Conservation (phyloP, 2,329 filamentous ascomycete species). For the Penicillium sp. region DNA sequence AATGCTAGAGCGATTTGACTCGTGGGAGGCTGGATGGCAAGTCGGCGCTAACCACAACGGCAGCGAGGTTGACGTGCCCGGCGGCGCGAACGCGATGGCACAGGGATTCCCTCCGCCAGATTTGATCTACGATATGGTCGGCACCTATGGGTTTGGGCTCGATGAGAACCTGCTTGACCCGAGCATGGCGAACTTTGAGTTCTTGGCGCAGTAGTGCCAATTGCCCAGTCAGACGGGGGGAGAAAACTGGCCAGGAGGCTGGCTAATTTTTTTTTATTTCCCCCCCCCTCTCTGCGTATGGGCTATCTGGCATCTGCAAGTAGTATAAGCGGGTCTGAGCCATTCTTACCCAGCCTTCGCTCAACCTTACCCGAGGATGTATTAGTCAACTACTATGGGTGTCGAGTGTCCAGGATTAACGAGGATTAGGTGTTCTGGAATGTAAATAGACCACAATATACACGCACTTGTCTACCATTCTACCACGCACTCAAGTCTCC, state of each 20-base stretch:
- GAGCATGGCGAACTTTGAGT: constrained; percentile 51
- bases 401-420: neutral
- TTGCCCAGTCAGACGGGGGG: neutral
- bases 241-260: constrained; percentile 4
- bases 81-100: constrained; percentile 49
- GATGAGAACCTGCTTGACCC: constrained; percentile 51
- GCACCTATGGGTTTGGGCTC: constrained; percentile 50
- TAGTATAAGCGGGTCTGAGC: constrained; percentile 10
- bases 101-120: constrained; percentile 50
- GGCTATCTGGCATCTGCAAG: constrained; percentile 1
- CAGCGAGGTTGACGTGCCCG: constrained; percentile 41
- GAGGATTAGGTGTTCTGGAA: constrained; percentile 13
- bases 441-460: constrained; percentile 22
- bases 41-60: constrained; percentile 23
- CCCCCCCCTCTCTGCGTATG: constrained; percentile 5
- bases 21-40: constrained; percentile 47
- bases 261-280: neutral
- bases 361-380: neutral
- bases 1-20: constrained; percentile 50
- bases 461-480: constrained; percentile 21
- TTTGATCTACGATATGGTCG: constrained; percentile 52
- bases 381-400: neutral
- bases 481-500: constrained; percentile 27
- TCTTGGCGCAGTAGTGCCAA: constrained; percentile 39
- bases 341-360: constrained; percentile 7